Percentiles rank a stretch among this genome's conserved stretches.
Conservation (phyloP, 306 rosid genomes). For the Abrus pulchellus region DNA sequence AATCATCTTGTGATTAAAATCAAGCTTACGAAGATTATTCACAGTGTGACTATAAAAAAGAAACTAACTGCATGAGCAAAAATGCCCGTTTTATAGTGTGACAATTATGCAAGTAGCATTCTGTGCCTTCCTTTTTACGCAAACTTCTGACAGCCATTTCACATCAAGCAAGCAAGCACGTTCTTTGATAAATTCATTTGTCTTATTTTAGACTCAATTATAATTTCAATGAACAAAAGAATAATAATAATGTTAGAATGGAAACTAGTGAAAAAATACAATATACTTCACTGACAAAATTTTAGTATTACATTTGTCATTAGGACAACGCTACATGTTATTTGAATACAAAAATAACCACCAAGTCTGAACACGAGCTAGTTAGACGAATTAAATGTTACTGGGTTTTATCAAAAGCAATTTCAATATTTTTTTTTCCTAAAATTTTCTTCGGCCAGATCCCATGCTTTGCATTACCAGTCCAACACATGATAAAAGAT, state of each 20-base stretch:
- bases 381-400: conserved; percentile 20
- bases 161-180: conserved; percentile 20
- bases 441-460: conserved; percentile 21
- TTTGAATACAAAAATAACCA: conserved; percentile 37
- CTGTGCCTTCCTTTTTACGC: not conserved
- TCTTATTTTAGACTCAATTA: not conserved
- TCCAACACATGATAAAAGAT: not conserved
- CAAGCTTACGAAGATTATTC: not conserved
- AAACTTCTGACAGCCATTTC: conserved; percentile 8
- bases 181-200: not conserved
- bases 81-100: not conserved
- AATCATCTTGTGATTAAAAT: not conserved
- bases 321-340: conserved; percentile 25
- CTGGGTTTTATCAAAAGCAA: not conserved
- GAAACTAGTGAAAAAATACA: conserved; percentile 6
- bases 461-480: conserved; percentile 10
- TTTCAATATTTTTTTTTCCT: not conserved
- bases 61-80: not conserved
- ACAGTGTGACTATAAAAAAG: not conserved
- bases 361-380: not conserved
- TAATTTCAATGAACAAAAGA: conserved; percentile 15
- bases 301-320: conserved; percentile 34
- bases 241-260: conserved; percentile 28
- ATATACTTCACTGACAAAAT: conserved; percentile 23
- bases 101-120: not conserved